Evolutionary conservation across 2,329 filamentous ascomycete genomes (phyloP), one percentile per base, ranked within the genome.

Genomic region (Microcera coccophila): DNA sequence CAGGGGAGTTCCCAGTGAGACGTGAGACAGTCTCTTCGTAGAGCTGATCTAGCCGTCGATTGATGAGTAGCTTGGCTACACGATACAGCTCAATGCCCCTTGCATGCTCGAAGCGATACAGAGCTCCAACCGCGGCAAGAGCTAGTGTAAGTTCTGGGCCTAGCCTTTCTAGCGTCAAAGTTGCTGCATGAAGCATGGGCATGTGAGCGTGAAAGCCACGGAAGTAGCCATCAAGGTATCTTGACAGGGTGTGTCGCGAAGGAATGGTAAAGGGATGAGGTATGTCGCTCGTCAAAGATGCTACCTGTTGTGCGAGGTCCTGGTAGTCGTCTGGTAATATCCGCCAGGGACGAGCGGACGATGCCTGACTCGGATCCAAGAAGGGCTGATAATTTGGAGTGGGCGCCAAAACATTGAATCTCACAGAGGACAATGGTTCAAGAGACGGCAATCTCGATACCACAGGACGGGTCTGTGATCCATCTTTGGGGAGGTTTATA

Each of bases 211-310:
- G 48, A 8, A 44, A 49, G 0, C 48, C 47, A 15, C 39, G 34
- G 29, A 50, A 44, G 18, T 49, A 51, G 18, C 43, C 48, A 15
- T 40, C 39, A 4, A 51, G 29, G 16, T 51, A 47, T 3, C 48
- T 43, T 10, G 47, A 41, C 2, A 51, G 28, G 2, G 48, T 39
- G n/a, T 45, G 48, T 22, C 47, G 37, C 7, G 45, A 48, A 2
- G 47, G 47, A 8, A 44, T 24, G 22, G 4, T 22, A 15, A 44
- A 47, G 1, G 41, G 22, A 5, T 22, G 38, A 14, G 45, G 38
- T 3, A 38, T 14, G 11, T 15, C 8, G 4, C 12, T 33, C 16
- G 12, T 1, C 17, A 15, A 36, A 9, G 12, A 8, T 12, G 17
- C n/a, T n/a, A 40, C 15, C 14, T 15, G 14, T 3, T 22, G n/a